Evolutionary conservation across 805 yeast genomes (phyloP).

Genomic region (Starmerella sp.): DNA sequence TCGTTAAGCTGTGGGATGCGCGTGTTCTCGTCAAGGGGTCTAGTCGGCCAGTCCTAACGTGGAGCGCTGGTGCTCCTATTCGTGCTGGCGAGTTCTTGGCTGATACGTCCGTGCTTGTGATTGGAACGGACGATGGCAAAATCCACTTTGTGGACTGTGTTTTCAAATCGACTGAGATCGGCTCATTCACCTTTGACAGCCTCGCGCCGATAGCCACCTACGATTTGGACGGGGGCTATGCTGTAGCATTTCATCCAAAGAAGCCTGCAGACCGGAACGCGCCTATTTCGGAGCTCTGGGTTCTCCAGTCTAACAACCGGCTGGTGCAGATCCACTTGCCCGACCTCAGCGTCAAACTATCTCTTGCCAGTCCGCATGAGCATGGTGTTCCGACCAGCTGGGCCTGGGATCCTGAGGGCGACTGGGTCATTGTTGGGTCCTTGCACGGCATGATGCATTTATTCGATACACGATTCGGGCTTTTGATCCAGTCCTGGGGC

Average conservation of each 20-base stretch:
- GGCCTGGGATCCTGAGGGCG: slow-evolving; percentile 39
- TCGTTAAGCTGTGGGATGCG: slow-evolving; percentile 68
- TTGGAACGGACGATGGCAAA: slow-evolving; percentile 39
- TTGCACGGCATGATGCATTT: slow-evolving; percentile 58
- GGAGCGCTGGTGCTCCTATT: slow-evolving; percentile 37
- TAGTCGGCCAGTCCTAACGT: slow-evolving; percentile 15
- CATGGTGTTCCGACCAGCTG: slow-evolving; percentile 61
- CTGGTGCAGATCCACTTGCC: slow-evolving; percentile 44
- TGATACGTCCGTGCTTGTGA: slow-evolving; percentile 48
- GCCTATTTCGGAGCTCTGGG: slow-evolving; percentile 9
- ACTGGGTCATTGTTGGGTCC: slow-evolving; percentile 70
- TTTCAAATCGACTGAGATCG: slow-evolving; percentile 17
- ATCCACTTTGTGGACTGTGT: slow-evolving; percentile 29
- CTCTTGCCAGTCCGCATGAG: slow-evolving; percentile 42
- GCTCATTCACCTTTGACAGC: slow-evolving; percentile 6
- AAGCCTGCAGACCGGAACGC: neutral
- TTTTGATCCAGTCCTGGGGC: slow-evolving; percentile 51
- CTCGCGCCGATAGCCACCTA: slow-evolving; percentile 1
- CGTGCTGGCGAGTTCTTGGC: slow-evolving; percentile 41
- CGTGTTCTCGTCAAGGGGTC: slow-evolving; percentile 52
- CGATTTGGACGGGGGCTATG: slow-evolving; percentile 30
- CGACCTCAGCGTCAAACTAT: slow-evolving; percentile 36
- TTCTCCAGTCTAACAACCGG: slow-evolving; percentile 14
- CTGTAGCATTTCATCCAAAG: slow-evolving; percentile 33
- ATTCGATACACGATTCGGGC: slow-evolving; percentile 69